Base-by-base conservation (phyloP, 1,284 basidiomycete genomes). In the Mycena sp. region DNA sequence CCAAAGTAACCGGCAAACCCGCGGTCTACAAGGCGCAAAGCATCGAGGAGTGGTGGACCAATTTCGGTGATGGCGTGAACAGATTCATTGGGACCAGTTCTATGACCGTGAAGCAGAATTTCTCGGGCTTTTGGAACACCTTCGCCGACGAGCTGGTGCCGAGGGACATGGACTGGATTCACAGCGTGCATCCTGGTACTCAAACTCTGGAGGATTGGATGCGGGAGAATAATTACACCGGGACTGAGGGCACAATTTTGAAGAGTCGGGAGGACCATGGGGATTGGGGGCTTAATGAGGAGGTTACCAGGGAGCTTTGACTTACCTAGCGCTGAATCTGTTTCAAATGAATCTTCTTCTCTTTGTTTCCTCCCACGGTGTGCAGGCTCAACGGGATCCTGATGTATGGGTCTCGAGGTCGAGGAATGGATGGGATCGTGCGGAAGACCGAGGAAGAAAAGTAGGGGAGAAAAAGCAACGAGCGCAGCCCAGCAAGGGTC, bases 131-230 rank as follows among this genome's bases (percentile, higher is more conserved):
- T 28, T 61, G 50, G 51, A 16, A 25, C 11, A 21, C 35, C 16
- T 56, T 41, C 23, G 21, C 38, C 2, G 59, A 61, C 43, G 52
- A 48, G 16, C n/a, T 55, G 10, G 41, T 32, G 29, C 19, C 16
- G 57, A 55, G 35, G 17, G 63, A 64, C 58, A 41, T 64, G 25
- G 57, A 49, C 26, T 64, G 63, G 63, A 29, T 60, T 40, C 40
- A 19, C 23, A 61, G 58, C 23, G 58, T 64, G 46, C 57, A 64
- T 41, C 63, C 63, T 28, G 58, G 37, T 9, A 60, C 57, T 7
- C 29, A 41, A 14, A 55, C 57, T 12, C 44, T 64, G 23, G 63
- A 64, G 45, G 19, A 30, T 16, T 64, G 63, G 63, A 60, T 64
- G 51, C 40, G 58, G 51, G 51, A 60, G 58, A 60, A 61, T 45